Evolutionary conservation across 2,329 filamentous ascomycete species (phyloP).

Genomic region (Cytospora mali): DNA sequence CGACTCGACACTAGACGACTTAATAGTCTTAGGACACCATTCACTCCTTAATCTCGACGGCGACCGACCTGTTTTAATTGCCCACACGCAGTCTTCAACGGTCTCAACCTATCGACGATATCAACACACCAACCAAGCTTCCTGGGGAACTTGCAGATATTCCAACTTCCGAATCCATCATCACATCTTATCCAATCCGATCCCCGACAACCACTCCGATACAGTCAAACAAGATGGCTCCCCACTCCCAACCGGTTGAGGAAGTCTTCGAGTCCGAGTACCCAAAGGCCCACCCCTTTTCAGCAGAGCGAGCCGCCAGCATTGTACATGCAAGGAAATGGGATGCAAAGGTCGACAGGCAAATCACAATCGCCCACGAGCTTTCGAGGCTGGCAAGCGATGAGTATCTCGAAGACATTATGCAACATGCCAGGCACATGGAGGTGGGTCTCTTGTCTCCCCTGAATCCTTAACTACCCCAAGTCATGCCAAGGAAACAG

Average conservation of each 20-base stretch:
- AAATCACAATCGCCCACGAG: constrained; percentile 87
- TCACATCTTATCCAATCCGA: constrained; percentile 23
- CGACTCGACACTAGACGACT: constrained; percentile 46
- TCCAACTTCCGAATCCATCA: constrained; percentile 10
- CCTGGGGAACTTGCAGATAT: constrained; percentile 50
- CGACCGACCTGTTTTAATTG: constrained; percentile 33
- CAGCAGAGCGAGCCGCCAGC: constrained; percentile 27
- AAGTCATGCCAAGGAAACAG: neutral
- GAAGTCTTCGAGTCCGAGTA: constrained; percentile 28
- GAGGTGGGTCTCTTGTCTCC: constrained; percentile 61
- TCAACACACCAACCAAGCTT: constrained; percentile 45
- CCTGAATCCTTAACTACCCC: constrained; percentile 7
- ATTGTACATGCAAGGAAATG: constrained; percentile 28
- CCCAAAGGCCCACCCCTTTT: constrained; percentile 25
- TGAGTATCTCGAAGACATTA: constrained; percentile 92
- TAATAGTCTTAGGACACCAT: constrained; percentile 34
- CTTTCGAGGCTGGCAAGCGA: constrained; percentile 82
- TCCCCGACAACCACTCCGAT: constrained; percentile 32
- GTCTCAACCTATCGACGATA: constrained; percentile 22
- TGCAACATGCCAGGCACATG: constrained; percentile 94
- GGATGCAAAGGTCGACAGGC: constrained; percentile 58
- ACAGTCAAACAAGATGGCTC: constrained; percentile 38
- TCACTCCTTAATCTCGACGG: constrained; percentile 16
- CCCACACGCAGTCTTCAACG: constrained; percentile 34
- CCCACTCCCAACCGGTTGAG: constrained; percentile 38